Evolutionary conservation across 2,329 filamentous ascomycete genomes (phyloP).

Genomic region (Penicillium rolfsii): DNA sequence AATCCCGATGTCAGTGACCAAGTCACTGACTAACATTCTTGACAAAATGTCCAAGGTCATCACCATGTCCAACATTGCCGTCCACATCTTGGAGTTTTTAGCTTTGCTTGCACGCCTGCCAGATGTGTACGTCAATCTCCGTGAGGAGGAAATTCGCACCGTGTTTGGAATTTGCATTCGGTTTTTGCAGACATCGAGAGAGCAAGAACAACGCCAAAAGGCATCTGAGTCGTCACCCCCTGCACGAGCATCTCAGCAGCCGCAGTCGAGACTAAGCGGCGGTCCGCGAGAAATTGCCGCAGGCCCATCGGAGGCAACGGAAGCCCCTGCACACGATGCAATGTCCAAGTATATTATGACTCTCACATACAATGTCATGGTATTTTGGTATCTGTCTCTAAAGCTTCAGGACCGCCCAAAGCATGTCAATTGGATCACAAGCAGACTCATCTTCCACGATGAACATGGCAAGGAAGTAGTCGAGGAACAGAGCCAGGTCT

Average conservation of each 20-base stretch:
- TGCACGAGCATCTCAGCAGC: conserved; percentile 41
- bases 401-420: conserved; percentile 80
- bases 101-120: conserved; percentile 83
- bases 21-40: conserved; percentile 80
- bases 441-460: conserved; percentile 77
- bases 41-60: conserved; percentile 96
- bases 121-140: conserved; percentile 82
- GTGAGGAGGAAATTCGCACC: conserved; percentile 87
- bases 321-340: conserved; percentile 64
- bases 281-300: conserved; percentile 48
- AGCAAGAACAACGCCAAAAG: conserved; percentile 59
- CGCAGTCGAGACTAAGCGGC: conserved; percentile 46
- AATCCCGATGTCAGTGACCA: conserved; percentile 82
- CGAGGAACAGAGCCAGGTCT: conserved; percentile 91
- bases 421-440: conserved; percentile 88
- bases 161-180: conserved; percentile 95
- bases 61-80: conserved; percentile 85
- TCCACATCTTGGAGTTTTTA: conserved; percentile 96
- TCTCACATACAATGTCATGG: conserved; percentile 90
- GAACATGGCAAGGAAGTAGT: conserved; percentile 72
- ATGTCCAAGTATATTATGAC: conserved; percentile 92
- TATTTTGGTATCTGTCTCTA: conserved; percentile 93
- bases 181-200: conserved; percentile 86
- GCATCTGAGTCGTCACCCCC: conserved; percentile 36
- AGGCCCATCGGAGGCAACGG: conserved; percentile 35